Percentiles rank a stretch among this genome's conserved stretches.
phyloP scores from a whole-genome alignment of 176 grass and related monocot genomes.

The Triticum urartu region DNA sequence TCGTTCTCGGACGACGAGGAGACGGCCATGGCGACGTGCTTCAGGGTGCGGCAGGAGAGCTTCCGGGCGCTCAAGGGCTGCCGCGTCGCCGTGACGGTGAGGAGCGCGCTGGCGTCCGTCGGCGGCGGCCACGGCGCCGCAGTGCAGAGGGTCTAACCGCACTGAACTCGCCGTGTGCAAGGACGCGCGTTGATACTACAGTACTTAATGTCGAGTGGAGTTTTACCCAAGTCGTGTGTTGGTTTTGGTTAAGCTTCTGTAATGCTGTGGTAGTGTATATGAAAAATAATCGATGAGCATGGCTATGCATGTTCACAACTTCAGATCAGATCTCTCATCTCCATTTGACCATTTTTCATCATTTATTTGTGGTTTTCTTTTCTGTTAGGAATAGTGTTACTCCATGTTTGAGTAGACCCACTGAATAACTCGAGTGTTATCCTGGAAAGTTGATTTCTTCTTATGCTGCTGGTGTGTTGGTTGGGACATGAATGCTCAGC shows the following conservation, averaged over 20 bases:
- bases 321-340: neutral
- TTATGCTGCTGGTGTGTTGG: neutral
- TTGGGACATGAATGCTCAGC: conserved; percentile 16
- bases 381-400: no score
- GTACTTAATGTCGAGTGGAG: neutral
- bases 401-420: no score
- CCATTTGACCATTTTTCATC: neutral
- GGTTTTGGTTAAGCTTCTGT: conserved; percentile 16
- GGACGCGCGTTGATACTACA: neutral
- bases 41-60: conserved; percentile 42
- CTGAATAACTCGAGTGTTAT: neutral
- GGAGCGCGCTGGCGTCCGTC: conserved; percentile 41
- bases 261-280: conserved; percentile 20
- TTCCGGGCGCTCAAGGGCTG: conserved; percentile 32
- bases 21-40: conserved; percentile 31
- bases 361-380: neutral
- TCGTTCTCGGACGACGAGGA: conserved; percentile 24
- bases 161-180: neutral
- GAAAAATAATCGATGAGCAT: conserved; percentile 34
- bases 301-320: neutral
- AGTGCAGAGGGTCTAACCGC: conserved; percentile 4
- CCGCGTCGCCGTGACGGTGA: conserved; percentile 43
- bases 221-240: neutral
- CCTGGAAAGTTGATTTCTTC: neutral
- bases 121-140: neutral